Conservation (phyloP, 2,329 filamentous ascomycete species). For the Raffaelea albimanens region DNA sequence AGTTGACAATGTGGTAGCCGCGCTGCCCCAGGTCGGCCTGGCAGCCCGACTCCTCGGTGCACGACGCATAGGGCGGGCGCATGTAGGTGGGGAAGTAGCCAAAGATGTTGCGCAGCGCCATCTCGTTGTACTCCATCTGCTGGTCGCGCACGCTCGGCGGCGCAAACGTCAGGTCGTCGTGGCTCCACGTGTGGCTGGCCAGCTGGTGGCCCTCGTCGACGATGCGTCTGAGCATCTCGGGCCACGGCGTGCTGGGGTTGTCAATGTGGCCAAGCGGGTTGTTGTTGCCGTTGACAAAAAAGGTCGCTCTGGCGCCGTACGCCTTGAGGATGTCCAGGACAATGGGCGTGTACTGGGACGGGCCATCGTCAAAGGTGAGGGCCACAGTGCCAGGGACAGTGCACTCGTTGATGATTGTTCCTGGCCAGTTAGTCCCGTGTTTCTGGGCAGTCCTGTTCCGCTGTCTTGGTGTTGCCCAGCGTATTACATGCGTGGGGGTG, state of each 20-base stretch:
- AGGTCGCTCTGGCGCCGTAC: conserved; percentile 55
- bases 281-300: conserved; percentile 54
- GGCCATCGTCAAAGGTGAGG: conserved; percentile 61
- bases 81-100: conserved; percentile 38
- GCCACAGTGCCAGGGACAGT: conserved; percentile 47
- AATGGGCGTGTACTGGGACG: conserved; percentile 48
- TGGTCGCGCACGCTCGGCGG: conserved; percentile 20
- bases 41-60: conserved; percentile 23
- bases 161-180: conserved; percentile 28
- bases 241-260: conserved; percentile 31
- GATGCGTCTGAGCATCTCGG: conserved; percentile 35
- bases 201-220: conserved; percentile 34
- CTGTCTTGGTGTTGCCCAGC: too few relatives aligned
- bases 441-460: too few relatives aligned
- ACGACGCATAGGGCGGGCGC: conserved; percentile 28
- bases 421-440: conserved; percentile 1
- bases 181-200: conserved; percentile 37
- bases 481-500: too few relatives aligned
- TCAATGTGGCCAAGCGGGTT: conserved; percentile 46
- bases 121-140: conserved; percentile 35
- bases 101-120: conserved; percentile 30
- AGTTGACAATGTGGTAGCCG: conserved; percentile 27
- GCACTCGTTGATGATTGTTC: conserved; percentile 38
- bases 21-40: conserved; percentile 19
- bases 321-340: conserved; percentile 48